A percentile compares a stretch with the other conserved stretches of the same genome.
Evolutionary conservation across 305 asterid species (phyloP).

Genomic region (Fraxinus nigra): DNA sequence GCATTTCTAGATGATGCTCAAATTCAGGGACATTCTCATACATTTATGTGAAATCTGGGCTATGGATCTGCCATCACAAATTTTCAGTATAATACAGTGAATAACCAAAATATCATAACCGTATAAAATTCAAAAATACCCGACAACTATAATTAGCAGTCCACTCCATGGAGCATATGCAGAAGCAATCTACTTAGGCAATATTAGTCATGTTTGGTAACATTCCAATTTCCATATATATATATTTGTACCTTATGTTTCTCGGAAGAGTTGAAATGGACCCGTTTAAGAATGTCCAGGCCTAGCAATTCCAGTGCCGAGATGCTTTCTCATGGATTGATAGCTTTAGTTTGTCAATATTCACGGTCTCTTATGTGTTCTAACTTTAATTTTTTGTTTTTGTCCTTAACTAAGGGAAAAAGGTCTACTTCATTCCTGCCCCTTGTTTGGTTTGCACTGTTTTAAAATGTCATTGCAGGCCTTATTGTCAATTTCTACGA

Average conservation of each 20-base stretch:
- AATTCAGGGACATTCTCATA: too few relatives aligned
- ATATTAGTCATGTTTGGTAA: background rate
- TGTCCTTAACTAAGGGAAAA: background rate
- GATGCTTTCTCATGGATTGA: background rate
- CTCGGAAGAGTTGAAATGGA: background rate
- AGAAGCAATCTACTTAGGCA: background rate
- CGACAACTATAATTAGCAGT: background rate
- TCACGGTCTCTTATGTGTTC: background rate
- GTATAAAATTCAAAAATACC: background rate
- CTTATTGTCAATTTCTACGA: background rate
- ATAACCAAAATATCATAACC: background rate
- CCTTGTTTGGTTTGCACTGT: background rate
- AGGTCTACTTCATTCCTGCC: background rate
- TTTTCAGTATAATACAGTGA: background rate
- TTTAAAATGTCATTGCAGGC: background rate
- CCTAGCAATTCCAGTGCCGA: background rate
- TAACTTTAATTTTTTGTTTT: too few relatives aligned
- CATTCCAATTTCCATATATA: background rate
- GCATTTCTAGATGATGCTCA: too few relatives aligned
- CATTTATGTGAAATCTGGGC: too few relatives aligned
- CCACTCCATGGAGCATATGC: background rate
- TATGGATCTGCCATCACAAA: too few relatives aligned
- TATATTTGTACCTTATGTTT: background rate
- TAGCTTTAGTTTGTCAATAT: background rate
- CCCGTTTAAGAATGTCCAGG: background rate